A percentile compares a stretch with the other conserved stretches of the same genome.
phyloP scores from a whole-genome alignment of 2,329 filamentous ascomycete genomes.

The Metarhizium sp. region DNA sequence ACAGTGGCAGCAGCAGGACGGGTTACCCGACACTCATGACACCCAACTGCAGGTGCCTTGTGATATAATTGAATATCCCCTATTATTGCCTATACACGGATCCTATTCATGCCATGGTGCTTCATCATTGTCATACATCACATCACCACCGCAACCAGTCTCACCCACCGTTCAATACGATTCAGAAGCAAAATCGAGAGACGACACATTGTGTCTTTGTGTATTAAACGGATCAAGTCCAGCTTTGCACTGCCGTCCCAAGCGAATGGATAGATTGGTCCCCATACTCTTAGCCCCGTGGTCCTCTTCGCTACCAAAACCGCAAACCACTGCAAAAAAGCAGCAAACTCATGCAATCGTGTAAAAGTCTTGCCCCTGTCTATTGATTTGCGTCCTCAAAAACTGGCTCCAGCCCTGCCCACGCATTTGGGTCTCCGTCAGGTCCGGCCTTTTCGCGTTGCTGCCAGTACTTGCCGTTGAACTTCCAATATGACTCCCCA shows the following conservation, averaged over 20 bases:
- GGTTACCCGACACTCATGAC: no score
- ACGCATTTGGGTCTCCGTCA: slow-evolving; percentile 44
- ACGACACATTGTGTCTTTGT: neutral
- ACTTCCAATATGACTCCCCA: slow-evolving; percentile 84
- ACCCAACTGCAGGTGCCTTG: no score
- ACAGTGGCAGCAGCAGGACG: no score
- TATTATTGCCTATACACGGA: no score
- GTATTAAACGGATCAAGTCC: neutral
- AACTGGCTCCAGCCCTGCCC: slow-evolving; percentile 70
- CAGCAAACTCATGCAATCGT: neutral
- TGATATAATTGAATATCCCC: no score
- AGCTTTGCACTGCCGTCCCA: neutral
- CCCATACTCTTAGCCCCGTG: neutral
- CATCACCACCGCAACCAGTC: no score
- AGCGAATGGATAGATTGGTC: neutral
- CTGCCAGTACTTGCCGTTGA: slow-evolving; percentile 83
- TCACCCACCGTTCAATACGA: neutral
- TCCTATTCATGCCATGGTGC: neutral
- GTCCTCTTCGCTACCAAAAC: neutral
- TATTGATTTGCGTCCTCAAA: slow-evolving; percentile 35
- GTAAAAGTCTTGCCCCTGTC: neutral
- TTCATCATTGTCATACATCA: neutral
- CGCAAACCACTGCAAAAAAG: neutral
- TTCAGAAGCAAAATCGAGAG: neutral
- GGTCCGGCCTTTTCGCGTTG: slow-evolving; percentile 56